phyloP scores from a whole-genome alignment of 2,329 filamentous ascomycete species.

The Scedosporium aurantiacum region DNA sequence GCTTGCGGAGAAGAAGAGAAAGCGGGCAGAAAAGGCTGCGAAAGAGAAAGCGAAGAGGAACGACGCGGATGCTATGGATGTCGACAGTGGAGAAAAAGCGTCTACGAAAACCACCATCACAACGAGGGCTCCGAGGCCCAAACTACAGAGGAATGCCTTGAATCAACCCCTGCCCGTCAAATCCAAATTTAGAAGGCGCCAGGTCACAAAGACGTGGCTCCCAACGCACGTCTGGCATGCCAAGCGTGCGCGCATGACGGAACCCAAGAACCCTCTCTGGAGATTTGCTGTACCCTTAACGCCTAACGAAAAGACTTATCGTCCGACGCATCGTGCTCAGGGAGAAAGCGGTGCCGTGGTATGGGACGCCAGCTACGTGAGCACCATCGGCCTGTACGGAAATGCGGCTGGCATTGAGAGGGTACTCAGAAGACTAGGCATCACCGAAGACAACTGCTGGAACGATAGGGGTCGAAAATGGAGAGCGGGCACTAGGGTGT shows the following conservation, averaged over 20 bases:
- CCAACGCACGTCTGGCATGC: conserved; percentile 92
- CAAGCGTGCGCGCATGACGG: conserved; percentile 82
- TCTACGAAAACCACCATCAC: conserved; percentile 7
- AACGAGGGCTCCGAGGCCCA: conserved; percentile 39
- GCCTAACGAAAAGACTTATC: conserved; percentile 81
- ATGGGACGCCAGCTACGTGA: conserved; percentile 94
- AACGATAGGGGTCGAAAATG: conserved; percentile 55
- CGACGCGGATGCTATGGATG: conserved; percentile 7
- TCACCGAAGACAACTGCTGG: conserved; percentile 51
- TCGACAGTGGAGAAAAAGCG: conserved; percentile 6
- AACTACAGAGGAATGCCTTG: conserved; percentile 59
- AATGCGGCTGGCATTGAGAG: conserved; percentile 49
- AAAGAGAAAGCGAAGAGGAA: conserved; percentile 18
- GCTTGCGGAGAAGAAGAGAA: conserved; percentile 44
- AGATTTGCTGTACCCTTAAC: conserved; percentile 76
- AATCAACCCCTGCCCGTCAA: conserved; percentile 46
- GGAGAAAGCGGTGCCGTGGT: conserved; percentile 66
- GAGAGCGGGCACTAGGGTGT: conserved; percentile 43
- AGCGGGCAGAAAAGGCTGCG: conserved; percentile 22
- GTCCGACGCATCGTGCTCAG: conserved; percentile 72
- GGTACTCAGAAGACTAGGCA: conserved; percentile 54
- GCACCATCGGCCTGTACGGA: conserved; percentile 71
- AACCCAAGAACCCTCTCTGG: conserved; percentile 72
- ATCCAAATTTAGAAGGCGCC: conserved; percentile 71
- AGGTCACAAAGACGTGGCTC: conserved; percentile 82